Evolutionary conservation across 108 stramenopile genomes (phyloP).

Genomic region (Cyclotella baltica): DNA sequence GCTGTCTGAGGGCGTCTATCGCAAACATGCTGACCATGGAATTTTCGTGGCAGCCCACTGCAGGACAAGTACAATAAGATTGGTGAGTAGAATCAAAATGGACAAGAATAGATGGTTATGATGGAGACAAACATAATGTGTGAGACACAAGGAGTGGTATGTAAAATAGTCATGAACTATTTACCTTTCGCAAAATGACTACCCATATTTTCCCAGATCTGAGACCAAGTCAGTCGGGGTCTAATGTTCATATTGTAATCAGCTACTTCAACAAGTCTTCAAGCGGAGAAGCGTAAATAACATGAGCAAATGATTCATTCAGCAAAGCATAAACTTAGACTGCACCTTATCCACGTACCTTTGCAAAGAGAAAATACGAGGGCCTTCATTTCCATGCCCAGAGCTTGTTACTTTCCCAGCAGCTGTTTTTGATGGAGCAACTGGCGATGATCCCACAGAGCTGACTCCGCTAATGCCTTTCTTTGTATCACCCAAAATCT

Average conservation of each 20-base stretch:
- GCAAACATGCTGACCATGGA: constrained; percentile 95
- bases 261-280: constrained; percentile 96
- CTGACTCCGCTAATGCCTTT: constrained; percentile 73
- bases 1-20: constrained; percentile 97
- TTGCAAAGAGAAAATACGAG: constrained; percentile 96
- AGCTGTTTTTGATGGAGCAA: constrained; percentile 14
- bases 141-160: not conserved
- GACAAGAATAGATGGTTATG: too few relatives aligned
- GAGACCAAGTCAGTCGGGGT: constrained; percentile 94
- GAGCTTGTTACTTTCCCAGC: constrained; percentile 45
- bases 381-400: constrained; percentile 69
- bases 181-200: constrained; percentile 82
- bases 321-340: not conserved
- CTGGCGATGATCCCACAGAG: constrained; percentile 45
- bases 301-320: not conserved
- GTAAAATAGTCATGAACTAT: not conserved
- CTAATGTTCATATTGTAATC: constrained; percentile 97
- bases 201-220: constrained; percentile 95
- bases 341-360: not conserved
- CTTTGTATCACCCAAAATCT: constrained; percentile 85
- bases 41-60: constrained; percentile 92
- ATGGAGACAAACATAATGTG: not conserved
- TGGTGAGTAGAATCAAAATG: too few relatives aligned
- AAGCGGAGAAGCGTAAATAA: not conserved
- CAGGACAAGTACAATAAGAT: not conserved